phyloP scores from a whole-genome alignment of 306 rosid species.

The Sechiopsis laciniata region DNA sequence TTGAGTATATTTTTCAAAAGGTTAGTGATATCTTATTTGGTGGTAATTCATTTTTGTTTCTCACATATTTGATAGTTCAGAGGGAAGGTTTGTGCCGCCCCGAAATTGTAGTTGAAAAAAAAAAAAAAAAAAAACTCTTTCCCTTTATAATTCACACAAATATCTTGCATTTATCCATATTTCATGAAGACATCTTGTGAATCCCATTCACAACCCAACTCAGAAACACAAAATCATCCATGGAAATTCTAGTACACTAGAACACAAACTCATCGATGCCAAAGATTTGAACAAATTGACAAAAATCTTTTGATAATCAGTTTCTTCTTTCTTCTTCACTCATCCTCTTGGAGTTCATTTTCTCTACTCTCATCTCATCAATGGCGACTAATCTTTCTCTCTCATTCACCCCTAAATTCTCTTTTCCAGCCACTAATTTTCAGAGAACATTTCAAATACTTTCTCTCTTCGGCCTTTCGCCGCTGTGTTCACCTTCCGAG shows the following conservation, averaged over 20 bases:
- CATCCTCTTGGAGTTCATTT: not conserved
- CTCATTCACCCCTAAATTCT: slow-evolving; percentile 26
- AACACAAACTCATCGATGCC: not conserved
- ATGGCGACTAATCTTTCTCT: slow-evolving; percentile 57
- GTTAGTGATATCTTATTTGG: too few relatives aligned
- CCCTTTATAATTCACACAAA: too few relatives aligned
- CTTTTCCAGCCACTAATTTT: slow-evolving; percentile 21
- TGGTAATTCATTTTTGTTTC: too few relatives aligned
- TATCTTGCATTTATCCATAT: not conserved
- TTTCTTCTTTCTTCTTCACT: not conserved
- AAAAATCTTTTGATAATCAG: not conserved
- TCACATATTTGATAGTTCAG: too few relatives aligned
- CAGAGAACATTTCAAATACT: slow-evolving; percentile 25
- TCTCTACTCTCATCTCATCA: not conserved
- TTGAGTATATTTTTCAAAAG: too few relatives aligned
- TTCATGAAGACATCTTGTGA: not conserved
- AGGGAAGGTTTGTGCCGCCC: too few relatives aligned
- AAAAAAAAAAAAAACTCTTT: too few relatives aligned
- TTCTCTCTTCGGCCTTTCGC: slow-evolving; percentile 22
- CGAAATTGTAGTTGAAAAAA: too few relatives aligned
- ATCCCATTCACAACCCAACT: too few relatives aligned
- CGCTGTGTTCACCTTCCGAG: slow-evolving; percentile 22
- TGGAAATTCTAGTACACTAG: not conserved
- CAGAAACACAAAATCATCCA: not conserved
- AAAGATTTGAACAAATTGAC: not conserved